These are phyloP conservation scores for Fusarium sp. DNA, from an alignment of 2,329 filamentous ascomycete genomes.

Conservation along the genomic window DNA sequence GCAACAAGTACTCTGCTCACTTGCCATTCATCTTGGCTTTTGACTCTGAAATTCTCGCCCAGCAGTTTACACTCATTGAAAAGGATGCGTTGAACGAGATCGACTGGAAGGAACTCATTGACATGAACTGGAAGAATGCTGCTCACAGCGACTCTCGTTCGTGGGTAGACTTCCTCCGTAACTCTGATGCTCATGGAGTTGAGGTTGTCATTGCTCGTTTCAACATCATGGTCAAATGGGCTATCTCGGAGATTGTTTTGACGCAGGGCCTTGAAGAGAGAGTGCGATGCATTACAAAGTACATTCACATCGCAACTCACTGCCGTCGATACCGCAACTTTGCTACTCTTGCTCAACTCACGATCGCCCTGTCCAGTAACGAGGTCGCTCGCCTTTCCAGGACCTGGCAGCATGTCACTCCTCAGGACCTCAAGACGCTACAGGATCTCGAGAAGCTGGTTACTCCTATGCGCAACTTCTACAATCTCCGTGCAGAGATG, in stretches of 20 bases:
- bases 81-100: constrained; percentile 88
- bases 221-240: constrained; percentile 91
- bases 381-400: constrained; percentile 74
- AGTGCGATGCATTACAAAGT: constrained; percentile 81
- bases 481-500: constrained; percentile 82
- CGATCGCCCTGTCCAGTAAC: constrained; percentile 79
- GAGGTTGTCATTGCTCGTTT: constrained; percentile 88
- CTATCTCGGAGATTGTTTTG: constrained; percentile 80
- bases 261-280: constrained; percentile 78
- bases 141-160: constrained; percentile 74
- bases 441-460: constrained; percentile 77
- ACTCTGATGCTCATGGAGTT: constrained; percentile 77
- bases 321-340: constrained; percentile 83
- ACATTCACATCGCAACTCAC: constrained; percentile 82
- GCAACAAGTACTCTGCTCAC: constrained; percentile 65
- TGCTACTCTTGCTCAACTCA: constrained; percentile 84
- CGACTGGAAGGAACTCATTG: constrained; percentile 88
- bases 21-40: constrained; percentile 85
- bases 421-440: constrained; percentile 73
- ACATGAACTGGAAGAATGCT: constrained; percentile 82
- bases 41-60: constrained; percentile 80
- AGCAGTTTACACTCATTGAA: constrained; percentile 87
- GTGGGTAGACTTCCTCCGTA: constrained; percentile 84
- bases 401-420: constrained; percentile 78
- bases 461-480: constrained; percentile 81